Base-by-base conservation (phyloP, 306 rosid species). In the Quercus variabilis region DNA sequence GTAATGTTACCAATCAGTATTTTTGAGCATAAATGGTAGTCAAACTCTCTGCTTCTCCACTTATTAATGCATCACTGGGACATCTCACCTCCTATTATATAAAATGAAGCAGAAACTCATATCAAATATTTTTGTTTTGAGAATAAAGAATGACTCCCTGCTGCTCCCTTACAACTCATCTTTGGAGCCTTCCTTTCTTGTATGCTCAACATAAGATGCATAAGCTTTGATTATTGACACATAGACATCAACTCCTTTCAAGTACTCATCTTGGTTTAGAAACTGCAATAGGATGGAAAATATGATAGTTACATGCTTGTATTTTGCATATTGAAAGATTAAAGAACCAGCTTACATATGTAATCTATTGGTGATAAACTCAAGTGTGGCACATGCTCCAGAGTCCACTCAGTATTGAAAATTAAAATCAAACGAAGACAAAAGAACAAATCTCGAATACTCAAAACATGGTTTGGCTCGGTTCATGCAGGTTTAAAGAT, bases 231-330 rank as follows among this genome's bases (percentile, higher is more conserved):
- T 91, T 75, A 95, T 87, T 17, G 93, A 89, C 85, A 86, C 90
- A 1, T 93, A 95, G 25, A 85, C 78, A 20, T 83, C 81, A 12
- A 93, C 90, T 74, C 99, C 98, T 86, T 91, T 95, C 87, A 93
- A 85, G 84, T 93, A 95, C 79, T 85, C 98, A 25, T 84, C 94
- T 89, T 87, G 86, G 90, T 84, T 88, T 52, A 93, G 87, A 87
- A 89, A 95, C 99, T 95, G 89, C 86, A 84, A 71, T 28, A 73
- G 62, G 76, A 58, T 68, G 67, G 70, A 63, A 30, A 69, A 77
- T 19, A 13, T 1, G 5, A 65, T 57, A 65, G 57, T 51, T 60
- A 60, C 67, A 60, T 5, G 26, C 19, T 60, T 8, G 38, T 8
- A 1, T 4, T 4, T 35, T 31, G 52, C 72, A 35, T 18, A 9